phyloP scores from a whole-genome alignment of 345 rosid genomes.

The Bruguiera gymnorhiza region DNA sequence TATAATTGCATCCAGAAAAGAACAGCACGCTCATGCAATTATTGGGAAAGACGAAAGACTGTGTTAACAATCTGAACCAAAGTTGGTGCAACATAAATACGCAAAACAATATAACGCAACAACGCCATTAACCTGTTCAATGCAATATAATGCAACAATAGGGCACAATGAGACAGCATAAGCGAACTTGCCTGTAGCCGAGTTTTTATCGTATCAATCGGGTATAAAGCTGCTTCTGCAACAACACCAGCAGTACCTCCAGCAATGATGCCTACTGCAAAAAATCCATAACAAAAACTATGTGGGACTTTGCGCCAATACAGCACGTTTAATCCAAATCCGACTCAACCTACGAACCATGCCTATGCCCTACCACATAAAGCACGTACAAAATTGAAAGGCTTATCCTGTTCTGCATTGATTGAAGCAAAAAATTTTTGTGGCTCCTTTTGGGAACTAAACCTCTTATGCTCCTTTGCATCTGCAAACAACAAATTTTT shows the following conservation, averaged over 20 bases:
- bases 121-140: neutral
- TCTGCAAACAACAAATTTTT: neutral
- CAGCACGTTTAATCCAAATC: neutral
- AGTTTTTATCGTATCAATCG: slow-evolving; percentile 92
- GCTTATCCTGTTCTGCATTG: slow-evolving; percentile 49
- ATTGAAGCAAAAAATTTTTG: slow-evolving; percentile 52
- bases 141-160: neutral
- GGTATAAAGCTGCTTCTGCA: slow-evolving; percentile 88
- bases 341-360: neutral
- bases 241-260: slow-evolving; percentile 97
- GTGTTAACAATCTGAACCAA: too few species aligned
- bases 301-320: neutral
- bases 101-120: neutral
- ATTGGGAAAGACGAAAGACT: too few species aligned
- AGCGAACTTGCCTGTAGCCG: slow-evolving; percentile 76
- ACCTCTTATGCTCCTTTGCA: slow-evolving; percentile 24
- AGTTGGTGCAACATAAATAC: too few species aligned
- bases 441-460: slow-evolving; percentile 16
- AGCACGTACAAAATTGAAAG: slow-evolving; percentile 67
- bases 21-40: neutral
- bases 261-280: slow-evolving; percentile 84
- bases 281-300: neutral
- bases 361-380: slow-evolving; percentile 44
- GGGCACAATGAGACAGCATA: too few species aligned
- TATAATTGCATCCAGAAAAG: neutral